A percentile compares a stretch with the other conserved stretches of the same genome.
phyloP scores from a whole-genome alignment of 202 grass and related monocot genomes.

The Carex arenaria region DNA sequence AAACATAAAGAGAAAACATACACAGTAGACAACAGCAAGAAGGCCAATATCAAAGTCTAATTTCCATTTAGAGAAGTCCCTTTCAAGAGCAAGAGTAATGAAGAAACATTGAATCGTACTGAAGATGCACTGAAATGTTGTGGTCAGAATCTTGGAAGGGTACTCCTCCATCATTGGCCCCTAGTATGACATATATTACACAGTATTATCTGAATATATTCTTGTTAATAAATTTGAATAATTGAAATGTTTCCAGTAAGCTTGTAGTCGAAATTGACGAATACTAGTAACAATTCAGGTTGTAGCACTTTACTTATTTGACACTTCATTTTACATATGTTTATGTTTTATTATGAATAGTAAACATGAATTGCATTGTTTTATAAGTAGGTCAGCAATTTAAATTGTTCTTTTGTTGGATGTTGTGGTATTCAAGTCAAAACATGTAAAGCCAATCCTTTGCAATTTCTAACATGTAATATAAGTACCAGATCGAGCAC shows the following conservation, averaged over 20 bases:
- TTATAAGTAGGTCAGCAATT: too few relatives aligned
- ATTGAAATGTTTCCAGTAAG: too few relatives aligned
- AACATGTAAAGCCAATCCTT: too few relatives aligned
- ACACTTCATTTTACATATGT: too few relatives aligned
- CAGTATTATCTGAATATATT: neutral
- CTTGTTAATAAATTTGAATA: neutral
- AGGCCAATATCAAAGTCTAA: slow-evolving; percentile 46
- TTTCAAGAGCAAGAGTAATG: slow-evolving; percentile 52
- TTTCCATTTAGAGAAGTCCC: slow-evolving; percentile 76
- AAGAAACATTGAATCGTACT: slow-evolving; percentile 51
- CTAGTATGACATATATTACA: slow-evolving; percentile 14
- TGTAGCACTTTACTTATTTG: too few relatives aligned
- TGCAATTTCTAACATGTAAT: too few relatives aligned
- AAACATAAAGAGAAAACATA: slow-evolving; percentile 17
- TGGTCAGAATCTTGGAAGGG: slow-evolving; percentile 64
- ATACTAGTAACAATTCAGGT: too few relatives aligned
- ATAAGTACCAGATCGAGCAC: neutral
- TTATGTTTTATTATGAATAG: too few relatives aligned
- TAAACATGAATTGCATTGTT: too few relatives aligned
- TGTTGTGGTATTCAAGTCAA: neutral
- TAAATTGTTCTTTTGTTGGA: neutral
- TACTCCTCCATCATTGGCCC: slow-evolving; percentile 54
- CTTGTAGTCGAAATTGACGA: too few relatives aligned
- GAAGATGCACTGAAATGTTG: slow-evolving; percentile 68
- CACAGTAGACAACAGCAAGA: slow-evolving; percentile 48